Conservation (phyloP, 1,284 basidiomycete genomes). For the Papiliotrema terrestris region DNA sequence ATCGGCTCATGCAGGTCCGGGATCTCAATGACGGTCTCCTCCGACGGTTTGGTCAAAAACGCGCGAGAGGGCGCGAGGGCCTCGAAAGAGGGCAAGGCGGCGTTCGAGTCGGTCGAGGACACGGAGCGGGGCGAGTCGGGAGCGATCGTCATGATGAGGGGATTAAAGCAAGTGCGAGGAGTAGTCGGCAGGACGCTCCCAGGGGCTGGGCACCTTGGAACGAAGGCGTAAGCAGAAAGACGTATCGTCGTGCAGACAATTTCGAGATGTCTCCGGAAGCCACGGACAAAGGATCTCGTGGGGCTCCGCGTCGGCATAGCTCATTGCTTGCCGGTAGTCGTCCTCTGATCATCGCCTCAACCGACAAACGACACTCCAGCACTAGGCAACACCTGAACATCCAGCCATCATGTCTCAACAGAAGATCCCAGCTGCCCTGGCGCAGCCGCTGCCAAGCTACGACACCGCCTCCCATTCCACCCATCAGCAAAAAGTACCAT, state of each 20-base stretch:
- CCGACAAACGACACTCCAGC: too few relatives aligned
- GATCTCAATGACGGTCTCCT: constrained; percentile 31
- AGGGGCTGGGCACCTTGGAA: too few relatives aligned
- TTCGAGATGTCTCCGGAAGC: too few relatives aligned
- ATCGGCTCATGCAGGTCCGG: constrained; percentile 24
- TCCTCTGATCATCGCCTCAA: too few relatives aligned
- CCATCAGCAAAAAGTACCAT: neutral
- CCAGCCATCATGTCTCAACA: neutral
- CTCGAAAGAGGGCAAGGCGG: constrained; percentile 33
- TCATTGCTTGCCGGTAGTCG: too few relatives aligned
- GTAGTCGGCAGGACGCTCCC: too few relatives aligned
- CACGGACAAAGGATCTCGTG: too few relatives aligned
- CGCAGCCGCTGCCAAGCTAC: neutral
- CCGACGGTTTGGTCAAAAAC: constrained; percentile 28
- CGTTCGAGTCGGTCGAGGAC: constrained; percentile 30
- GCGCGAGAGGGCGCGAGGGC: constrained; percentile 34
- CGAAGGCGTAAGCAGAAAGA: too few relatives aligned
- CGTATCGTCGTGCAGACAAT: too few relatives aligned
- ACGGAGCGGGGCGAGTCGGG: constrained; percentile 8
- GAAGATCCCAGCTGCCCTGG: neutral
- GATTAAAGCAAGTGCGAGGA: too few relatives aligned
- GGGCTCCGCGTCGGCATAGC: too few relatives aligned
- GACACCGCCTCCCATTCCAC: neutral
- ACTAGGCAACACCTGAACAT: too few relatives aligned
- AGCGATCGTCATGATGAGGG: neutral